A percentile compares a stretch with the other conserved stretches of the same genome.
Evolutionary conservation across 768 basidiomycete species (phyloP).

Genomic region (Russula vinacea): DNA sequence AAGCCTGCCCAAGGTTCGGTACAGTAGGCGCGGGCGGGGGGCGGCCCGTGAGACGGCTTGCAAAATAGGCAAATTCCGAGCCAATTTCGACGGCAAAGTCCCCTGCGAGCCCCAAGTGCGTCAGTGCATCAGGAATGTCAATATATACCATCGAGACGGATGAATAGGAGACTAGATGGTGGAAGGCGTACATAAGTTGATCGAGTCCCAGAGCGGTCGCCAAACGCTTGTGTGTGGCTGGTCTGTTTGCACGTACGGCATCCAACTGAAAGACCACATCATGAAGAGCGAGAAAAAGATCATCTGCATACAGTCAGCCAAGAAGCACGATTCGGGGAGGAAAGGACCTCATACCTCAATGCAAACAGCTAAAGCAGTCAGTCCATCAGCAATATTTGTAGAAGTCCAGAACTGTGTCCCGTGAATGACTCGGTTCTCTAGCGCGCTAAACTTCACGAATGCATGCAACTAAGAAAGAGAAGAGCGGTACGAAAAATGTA

Average conservation of each 20-base stretch:
- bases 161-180: background rate
- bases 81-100: conserved; percentile 50
- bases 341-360: conserved; percentile 58
- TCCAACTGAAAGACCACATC: conserved; percentile 77
- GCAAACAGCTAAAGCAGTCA: conserved; percentile 77
- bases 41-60: conserved; percentile 41
- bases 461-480: background rate
- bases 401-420: conserved; percentile 78
- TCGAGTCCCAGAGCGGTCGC: conserved; percentile 68
- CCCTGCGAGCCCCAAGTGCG: background rate
- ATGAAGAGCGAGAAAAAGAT: conserved; percentile 73
- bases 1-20: conserved; percentile 17
- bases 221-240: conserved; percentile 53
- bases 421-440: conserved; percentile 72
- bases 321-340: background rate
- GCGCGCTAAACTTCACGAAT: conserved; percentile 52
- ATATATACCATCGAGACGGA: background rate
- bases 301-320: conserved; percentile 52
- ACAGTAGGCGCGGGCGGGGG: background rate
- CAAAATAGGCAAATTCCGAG: conserved; percentile 60
- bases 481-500: background rate
- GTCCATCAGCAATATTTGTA: conserved; percentile 79
- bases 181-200: conserved; percentile 46
- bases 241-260: conserved; percentile 55
- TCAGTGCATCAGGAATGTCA: too few species aligned